phyloP scores from a whole-genome alignment of 805 yeast species.

The Cephaloascus fragrans region DNA sequence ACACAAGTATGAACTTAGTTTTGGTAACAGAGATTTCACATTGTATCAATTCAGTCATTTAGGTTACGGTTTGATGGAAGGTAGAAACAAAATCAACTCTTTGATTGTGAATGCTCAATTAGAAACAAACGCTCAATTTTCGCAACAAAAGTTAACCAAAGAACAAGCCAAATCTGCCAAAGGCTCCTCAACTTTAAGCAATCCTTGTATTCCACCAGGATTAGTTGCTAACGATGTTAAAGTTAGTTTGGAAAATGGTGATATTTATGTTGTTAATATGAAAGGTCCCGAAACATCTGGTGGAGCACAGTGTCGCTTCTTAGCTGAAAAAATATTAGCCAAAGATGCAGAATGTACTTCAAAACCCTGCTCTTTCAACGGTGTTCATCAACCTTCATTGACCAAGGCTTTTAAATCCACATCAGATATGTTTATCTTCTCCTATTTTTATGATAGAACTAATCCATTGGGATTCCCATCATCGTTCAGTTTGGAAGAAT shows the following conservation, averaged over 20 bases:
- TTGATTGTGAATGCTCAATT: constrained; percentile 47
- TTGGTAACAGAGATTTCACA: constrained; percentile 73
- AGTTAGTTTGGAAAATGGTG: constrained; percentile 40
- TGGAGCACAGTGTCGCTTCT: constrained; percentile 76
- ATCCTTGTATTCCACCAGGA: constrained; percentile 89
- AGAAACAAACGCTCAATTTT: constrained; percentile 14
- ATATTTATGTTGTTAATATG: constrained; percentile 45
- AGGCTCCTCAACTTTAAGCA: constrained; percentile 38
- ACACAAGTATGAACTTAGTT: constrained; percentile 69
- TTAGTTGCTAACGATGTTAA: constrained; percentile 45
- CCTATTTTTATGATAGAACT: constrained; percentile 92
- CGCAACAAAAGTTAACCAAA: constrained; percentile 14
- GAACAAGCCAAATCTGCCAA: constrained; percentile 25
- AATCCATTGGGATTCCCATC: constrained; percentile 92
- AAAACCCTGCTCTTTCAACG: constrained; percentile 92
- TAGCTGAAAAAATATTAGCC: constrained; percentile 76
- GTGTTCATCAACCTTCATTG: constrained; percentile 93
- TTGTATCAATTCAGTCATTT: constrained; percentile 92
- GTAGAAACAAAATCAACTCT: constrained; percentile 72
- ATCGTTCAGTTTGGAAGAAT: constrained; percentile 77
- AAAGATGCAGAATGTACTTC: constrained; percentile 69
- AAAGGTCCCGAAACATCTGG: constrained; percentile 55
- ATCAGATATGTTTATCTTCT: constrained; percentile 81
- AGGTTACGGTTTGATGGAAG: constrained; percentile 94
- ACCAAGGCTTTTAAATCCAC: constrained; percentile 61